These are phyloP conservation scores for Fusarium siculi DNA, from an alignment of 2,329 filamentous ascomycete species.

Conservation along the genomic window DNA sequence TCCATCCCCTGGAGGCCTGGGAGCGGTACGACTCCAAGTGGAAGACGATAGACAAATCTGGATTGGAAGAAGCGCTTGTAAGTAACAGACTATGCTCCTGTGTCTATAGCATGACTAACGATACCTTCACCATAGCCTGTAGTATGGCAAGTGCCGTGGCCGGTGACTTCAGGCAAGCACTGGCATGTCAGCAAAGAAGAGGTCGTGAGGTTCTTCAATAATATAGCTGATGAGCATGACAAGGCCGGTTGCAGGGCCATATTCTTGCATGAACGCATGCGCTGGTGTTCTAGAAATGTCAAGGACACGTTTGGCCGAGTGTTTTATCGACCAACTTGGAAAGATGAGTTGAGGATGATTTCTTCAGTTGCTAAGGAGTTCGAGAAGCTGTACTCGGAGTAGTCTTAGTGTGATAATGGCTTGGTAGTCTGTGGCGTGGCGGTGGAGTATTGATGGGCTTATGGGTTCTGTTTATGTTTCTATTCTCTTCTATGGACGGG, in stretches of 20 bases:
- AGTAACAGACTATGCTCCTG: neutral
- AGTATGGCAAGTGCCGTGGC: neutral
- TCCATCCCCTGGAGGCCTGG: neutral
- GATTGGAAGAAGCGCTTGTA: neutral
- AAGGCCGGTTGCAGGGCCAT: neutral
- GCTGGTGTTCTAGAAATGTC: neutral
- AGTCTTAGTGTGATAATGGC: too few species aligned
- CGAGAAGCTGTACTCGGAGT: neutral
- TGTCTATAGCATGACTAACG: neutral
- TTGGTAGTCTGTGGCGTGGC: neutral
- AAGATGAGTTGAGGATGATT: neutral
- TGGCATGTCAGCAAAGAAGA: neutral
- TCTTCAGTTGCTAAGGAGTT: neutral
- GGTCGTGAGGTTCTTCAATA: neutral
- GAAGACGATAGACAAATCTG: neutral
- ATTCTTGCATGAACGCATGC: neutral
- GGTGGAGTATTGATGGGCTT: neutral
- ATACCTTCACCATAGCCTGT: neutral
- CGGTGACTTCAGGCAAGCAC: neutral
- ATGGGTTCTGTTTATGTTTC: neutral
- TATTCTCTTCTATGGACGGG: neutral
- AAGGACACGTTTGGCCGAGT: neutral
- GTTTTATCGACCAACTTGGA: neutral
- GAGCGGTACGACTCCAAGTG: neutral
- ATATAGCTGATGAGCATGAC: neutral